Base-by-base conservation (phyloP, 257 asterid genomes). In the Ligustrum vulgare region DNA sequence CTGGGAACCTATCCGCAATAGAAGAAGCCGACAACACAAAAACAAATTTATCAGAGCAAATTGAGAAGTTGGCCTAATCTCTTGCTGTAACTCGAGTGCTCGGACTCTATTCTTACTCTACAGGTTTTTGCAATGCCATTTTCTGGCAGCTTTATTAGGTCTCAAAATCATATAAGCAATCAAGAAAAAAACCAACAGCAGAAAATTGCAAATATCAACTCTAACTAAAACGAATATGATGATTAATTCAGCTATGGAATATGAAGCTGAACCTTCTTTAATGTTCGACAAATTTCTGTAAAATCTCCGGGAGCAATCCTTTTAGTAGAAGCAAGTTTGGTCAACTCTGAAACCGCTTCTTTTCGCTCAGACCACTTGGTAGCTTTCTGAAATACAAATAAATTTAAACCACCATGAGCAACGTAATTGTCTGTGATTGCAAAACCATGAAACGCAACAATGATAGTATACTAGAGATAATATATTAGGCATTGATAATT, bases 291-390 rank as follows among this genome's bases (percentile, higher is more conserved):
- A 76, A 93, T 89, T 89, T 95, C 99, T 15, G 92, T 67, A 78
- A 93, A 95, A 86, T 95, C 99, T 78, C 99, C 99, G 63, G 98
- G 95, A 81, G 98, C 97, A 79, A 95, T 91, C 86, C 89, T 88
- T 82, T 86, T 95, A 22, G 97, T 91, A 58, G 99, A 93, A 65
- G 99, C 97, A 86, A 95, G 97, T 86, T 95, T 95, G 72, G 97
- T 95, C 79, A 95, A 80, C 85, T 91, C 97, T 67, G 93, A 93
- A 81, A 95, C 97, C 71, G 99, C 99, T 62, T 93, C 99, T 84
- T 93, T 95, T 67, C 99, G 89, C 84, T 93, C 99, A 11, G 97
- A 93, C 99, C 99, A 95, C 83, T 95, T 95, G 54, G 97, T 18
- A 86, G 99, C 98, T 95, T 95, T 95, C 99, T 95, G 85, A 76